Evolutionary conservation across 768 basidiomycete genomes (phyloP).

Genomic region (Rhodosporidiobolus sp.): DNA sequence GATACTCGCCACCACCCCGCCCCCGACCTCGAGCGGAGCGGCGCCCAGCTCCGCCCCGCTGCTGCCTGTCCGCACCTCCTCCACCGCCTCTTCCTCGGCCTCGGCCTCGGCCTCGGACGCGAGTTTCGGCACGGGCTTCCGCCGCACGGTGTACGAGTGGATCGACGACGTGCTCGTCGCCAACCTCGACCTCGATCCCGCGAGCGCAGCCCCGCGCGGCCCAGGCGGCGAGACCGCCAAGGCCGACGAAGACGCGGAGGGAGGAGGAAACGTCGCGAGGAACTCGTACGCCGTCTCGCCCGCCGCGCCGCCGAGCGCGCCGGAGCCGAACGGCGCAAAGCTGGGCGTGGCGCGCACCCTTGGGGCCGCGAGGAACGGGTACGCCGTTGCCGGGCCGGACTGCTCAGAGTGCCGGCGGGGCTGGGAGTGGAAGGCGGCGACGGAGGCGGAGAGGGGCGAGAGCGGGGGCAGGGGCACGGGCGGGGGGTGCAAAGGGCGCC

Average conservation of each 20-base stretch:
- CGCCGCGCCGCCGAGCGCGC: too few relatives aligned
- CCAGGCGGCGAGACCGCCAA: too few relatives aligned
- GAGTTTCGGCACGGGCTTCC: constrained; percentile 19
- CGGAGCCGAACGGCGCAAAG: too few relatives aligned
- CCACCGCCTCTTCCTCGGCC: neutral
- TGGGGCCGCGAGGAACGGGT: neutral
- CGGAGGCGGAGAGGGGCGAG: neutral
- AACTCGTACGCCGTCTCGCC: too few relatives aligned
- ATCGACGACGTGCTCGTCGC: neutral
- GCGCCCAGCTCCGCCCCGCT: too few relatives aligned
- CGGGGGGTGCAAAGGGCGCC: neutral
- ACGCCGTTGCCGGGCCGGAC: too few relatives aligned
- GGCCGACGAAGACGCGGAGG: too few relatives aligned
- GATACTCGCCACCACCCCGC: neutral
- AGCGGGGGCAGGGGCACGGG: neutral
- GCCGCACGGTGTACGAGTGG: neutral
- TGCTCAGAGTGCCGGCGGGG: neutral
- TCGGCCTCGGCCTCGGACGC: constrained; percentile 15
- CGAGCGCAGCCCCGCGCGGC: too few relatives aligned
- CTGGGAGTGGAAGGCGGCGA: constrained; percentile 1
- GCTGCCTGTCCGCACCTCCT: too few relatives aligned
- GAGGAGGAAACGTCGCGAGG: too few relatives aligned
- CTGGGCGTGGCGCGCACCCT: too few relatives aligned
- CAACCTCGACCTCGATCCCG: too few relatives aligned
- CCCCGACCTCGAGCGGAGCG: neutral